phyloP scores from a whole-genome alignment of 2,329 filamentous ascomycete genomes.

The Colletotrichum sublineola region DNA sequence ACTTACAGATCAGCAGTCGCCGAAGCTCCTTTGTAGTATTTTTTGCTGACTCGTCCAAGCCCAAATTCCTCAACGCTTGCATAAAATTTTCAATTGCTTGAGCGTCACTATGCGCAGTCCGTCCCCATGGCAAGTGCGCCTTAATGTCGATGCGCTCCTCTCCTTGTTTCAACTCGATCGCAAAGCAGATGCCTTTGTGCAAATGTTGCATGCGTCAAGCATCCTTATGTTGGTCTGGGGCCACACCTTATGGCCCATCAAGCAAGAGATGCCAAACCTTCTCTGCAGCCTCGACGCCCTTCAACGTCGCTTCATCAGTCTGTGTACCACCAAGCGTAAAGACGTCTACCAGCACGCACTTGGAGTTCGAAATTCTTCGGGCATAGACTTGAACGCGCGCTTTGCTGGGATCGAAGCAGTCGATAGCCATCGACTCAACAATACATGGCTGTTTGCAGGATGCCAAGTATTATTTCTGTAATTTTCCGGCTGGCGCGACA shows the following conservation, averaged over 20 bases:
- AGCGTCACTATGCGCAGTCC: slow-evolving; percentile 31
- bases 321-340: slow-evolving; percentile 45
- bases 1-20: slow-evolving; percentile 29
- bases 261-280: slow-evolving; percentile 46
- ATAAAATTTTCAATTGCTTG: slow-evolving; percentile 33
- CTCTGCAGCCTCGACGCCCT: slow-evolving; percentile 42
- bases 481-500: slow-evolving; percentile 35
- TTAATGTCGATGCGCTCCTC: slow-evolving; percentile 38
- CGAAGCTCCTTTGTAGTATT: slow-evolving; percentile 5
- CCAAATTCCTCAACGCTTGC: slow-evolving; percentile 14
- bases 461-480: slow-evolving; percentile 42
- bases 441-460: slow-evolving; percentile 38
- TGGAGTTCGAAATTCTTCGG: slow-evolving; percentile 41
- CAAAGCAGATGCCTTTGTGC: slow-evolving; percentile 44
- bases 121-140: slow-evolving; percentile 31
- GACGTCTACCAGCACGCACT: slow-evolving; percentile 43
- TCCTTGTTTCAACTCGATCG: slow-evolving; percentile 45
- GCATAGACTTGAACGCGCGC: slow-evolving; percentile 47
- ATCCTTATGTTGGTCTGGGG: slow-evolving; percentile 38
- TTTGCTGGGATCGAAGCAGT: slow-evolving; percentile 44
- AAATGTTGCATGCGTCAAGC: slow-evolving; percentile 31
- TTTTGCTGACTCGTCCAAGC: slow-evolving; percentile 22
- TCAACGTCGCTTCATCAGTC: slow-evolving; percentile 43
- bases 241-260: slow-evolving; percentile 43
- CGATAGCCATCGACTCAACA: slow-evolving; percentile 46